A percentile compares a stretch with the other conserved stretches of the same genome.
These are phyloP conservation scores for Aspergillus flavus DNA, from an alignment of 2,329 filamentous ascomycete genomes.

Conservation along the genomic window DNA sequence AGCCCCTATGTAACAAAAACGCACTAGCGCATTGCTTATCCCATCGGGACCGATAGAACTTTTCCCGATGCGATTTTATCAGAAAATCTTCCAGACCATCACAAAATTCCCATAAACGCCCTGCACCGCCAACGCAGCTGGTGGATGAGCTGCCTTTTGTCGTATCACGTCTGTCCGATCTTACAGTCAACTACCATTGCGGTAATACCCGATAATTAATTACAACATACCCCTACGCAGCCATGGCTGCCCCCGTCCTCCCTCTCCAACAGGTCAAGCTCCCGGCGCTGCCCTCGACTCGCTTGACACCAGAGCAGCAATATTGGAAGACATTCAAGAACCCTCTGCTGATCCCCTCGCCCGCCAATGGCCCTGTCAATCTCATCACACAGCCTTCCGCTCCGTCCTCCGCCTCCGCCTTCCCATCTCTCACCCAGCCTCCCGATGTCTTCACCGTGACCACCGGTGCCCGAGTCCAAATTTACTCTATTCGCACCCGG, in stretches of 20 bases:
- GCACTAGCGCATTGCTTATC: not conserved
- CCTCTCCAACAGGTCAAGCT: slow-evolving; percentile 80
- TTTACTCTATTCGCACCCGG: slow-evolving; percentile 88
- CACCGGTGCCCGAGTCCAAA: slow-evolving; percentile 88
- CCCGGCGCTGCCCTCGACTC: slow-evolving; percentile 75
- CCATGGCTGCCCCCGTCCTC: slow-evolving; percentile 84
- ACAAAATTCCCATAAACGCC: not conserved
- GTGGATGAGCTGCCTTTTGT: not conserved
- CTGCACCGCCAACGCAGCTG: slow-evolving; percentile 8
- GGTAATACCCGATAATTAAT: not conserved
- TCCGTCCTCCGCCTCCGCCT: slow-evolving; percentile 46
- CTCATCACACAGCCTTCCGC: slow-evolving; percentile 75
- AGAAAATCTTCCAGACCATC: slow-evolving; percentile 4
- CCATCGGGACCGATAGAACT: not conserved
- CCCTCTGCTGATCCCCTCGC: slow-evolving; percentile 84
- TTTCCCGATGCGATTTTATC: slow-evolving; percentile 8
- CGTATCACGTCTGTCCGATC: not conserved
- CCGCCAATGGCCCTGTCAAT: slow-evolving; percentile 85
- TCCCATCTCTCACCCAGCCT: slow-evolving; percentile 49
- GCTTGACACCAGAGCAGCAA: slow-evolving; percentile 82
- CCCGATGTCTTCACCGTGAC: slow-evolving; percentile 79
- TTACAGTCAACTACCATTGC: not conserved
- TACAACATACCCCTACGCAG: slow-evolving; percentile 9
- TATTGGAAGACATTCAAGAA: slow-evolving; percentile 98
- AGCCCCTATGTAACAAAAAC: rapidly evolving